Percentiles rank a stretch among this genome's conserved stretches.
phyloP scores from a whole-genome alignment of 805 yeast genomes.

The Metschnikowia picachoensis region DNA sequence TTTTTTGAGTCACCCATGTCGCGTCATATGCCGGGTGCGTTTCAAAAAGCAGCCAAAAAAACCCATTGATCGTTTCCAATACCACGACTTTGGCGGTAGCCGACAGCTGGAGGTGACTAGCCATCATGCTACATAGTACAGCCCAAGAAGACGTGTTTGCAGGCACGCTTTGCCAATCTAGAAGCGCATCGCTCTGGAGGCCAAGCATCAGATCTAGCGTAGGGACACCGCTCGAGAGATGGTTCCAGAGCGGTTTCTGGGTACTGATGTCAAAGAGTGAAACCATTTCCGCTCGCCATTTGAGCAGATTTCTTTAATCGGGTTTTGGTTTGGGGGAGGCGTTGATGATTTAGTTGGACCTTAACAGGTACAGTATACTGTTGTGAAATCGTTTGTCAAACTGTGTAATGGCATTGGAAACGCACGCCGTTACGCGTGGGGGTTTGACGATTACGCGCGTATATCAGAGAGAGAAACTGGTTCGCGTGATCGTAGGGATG shows the following conservation, averaged over 20 bases:
- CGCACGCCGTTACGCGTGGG: too few species aligned
- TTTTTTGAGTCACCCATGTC: conserved; percentile 18
- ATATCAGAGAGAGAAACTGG: too few species aligned
- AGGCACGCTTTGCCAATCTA: conserved; percentile 39
- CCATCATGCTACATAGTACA: conserved; percentile 22
- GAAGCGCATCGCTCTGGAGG: conserved; percentile 22
- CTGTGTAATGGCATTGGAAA: too few species aligned
- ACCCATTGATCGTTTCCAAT: conserved; percentile 29
- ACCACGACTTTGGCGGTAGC: conserved; percentile 21
- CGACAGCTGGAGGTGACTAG: conserved; percentile 24
- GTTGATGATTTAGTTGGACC: too few species aligned
- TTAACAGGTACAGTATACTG: too few species aligned
- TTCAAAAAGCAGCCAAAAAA: conserved; percentile 25
- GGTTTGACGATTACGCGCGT: too few species aligned
- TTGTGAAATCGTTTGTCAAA: not conserved
- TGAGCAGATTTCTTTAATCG: not conserved
- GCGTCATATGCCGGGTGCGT: conserved; percentile 19
- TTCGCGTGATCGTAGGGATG: too few species aligned
- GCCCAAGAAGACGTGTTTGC: conserved; percentile 21
- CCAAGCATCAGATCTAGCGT: conserved; percentile 26
- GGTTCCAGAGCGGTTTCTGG: conserved; percentile 24
- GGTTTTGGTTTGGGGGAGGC: too few species aligned
- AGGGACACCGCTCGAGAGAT: conserved; percentile 27
- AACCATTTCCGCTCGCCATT: conserved; percentile 23
- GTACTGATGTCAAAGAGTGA: conserved; percentile 28